Evolutionary conservation across 1,284 basidiomycete species (phyloP).

Genomic region (Ustilago loliicola): DNA sequence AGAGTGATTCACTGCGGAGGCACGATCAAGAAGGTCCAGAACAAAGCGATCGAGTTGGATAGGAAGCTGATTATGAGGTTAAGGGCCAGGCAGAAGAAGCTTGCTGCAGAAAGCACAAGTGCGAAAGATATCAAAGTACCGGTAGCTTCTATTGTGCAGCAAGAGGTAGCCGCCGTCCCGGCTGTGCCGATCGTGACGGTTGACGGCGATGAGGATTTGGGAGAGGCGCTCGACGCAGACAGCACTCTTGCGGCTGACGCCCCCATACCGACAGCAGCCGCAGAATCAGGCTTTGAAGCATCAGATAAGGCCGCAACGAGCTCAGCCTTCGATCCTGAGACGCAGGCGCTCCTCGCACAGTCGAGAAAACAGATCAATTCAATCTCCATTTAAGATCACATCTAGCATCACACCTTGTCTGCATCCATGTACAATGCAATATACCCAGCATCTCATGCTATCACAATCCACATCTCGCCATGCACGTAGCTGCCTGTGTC

Average conservation of each 20-base stretch:
- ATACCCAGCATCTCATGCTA: constrained; percentile 16
- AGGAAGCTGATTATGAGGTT: constrained; percentile 35
- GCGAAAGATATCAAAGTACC: not conserved
- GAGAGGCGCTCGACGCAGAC: constrained; percentile 33
- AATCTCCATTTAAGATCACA: constrained; percentile 15
- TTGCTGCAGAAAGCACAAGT: not conserved
- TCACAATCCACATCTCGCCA: not conserved
- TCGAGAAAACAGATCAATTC: constrained; percentile 41
- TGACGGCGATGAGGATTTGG: constrained; percentile 41
- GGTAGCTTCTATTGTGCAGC: not conserved
- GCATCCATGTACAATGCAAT: constrained; percentile 3
- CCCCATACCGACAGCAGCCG: not conserved
- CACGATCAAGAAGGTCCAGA: constrained; percentile 59
- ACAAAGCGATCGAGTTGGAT: constrained; percentile 55
- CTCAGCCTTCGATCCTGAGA: constrained; percentile 27
- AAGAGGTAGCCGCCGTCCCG: not conserved
- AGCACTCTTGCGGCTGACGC: not conserved
- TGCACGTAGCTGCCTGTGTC: not conserved
- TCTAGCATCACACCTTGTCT: not conserved
- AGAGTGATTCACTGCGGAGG: constrained; percentile 52
- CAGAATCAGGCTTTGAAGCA: not conserved
- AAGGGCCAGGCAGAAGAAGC: constrained; percentile 28
- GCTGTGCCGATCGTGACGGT: not conserved
- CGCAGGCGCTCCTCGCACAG: constrained; percentile 33
- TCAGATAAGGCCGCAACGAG: not conserved